Base-by-base conservation (phyloP, 495 filamentous ascomycete species). In the Terfezia claveryi region DNA sequence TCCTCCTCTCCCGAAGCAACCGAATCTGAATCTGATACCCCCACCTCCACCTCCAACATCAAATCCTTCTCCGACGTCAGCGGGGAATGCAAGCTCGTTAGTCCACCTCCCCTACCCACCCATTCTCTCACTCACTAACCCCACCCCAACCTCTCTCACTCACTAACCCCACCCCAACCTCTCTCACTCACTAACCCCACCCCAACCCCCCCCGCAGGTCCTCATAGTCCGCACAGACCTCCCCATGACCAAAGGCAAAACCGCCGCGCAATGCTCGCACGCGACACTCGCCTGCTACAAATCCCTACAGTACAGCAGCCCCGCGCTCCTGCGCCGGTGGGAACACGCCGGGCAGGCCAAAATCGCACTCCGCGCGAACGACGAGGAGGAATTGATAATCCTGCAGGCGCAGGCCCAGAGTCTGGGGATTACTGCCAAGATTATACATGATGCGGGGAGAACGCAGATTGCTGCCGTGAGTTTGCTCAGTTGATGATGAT, bases 181-280 rank as follows among this genome's bases (percentile, higher is more conserved):
- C n/a, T 14, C 17, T 20, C 36, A 52, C n/a, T 20, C 4, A 9
- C 41, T 14, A 20, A 20, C 41, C 41, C 17, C 41, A 4, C 12
- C 4, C 8, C 12, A 4, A 4, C 17, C 1, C 1, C 12, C 14
- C 1, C 14, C 11, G 8, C 36, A 63, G 61, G 52, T 66, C 23
- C 71, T 98, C 20, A 85, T 94, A 12, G 88, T 95, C 37, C 70
- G 91, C 59, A 93, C 84, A 23, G 91, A 98, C 69, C 67, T 98
- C 62, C 87, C 88, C 50, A 98, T 98, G 92, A 85, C 81, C 8
- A 94, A 92, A 94, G 91, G 91, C 58, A 98, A 98, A 76, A 96
- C 96, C 62, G 92, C 85, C 54, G 91, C 91, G 8, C 92, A 98
- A 73, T 84, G 80, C 68, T 82, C 82, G n/a, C 91, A 98, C 68